A percentile compares a stretch with the other conserved stretches of the same genome.
phyloP scores from a whole-genome alignment of 2,329 filamentous ascomycete genomes.

The Sporothrix dimorphospora region DNA sequence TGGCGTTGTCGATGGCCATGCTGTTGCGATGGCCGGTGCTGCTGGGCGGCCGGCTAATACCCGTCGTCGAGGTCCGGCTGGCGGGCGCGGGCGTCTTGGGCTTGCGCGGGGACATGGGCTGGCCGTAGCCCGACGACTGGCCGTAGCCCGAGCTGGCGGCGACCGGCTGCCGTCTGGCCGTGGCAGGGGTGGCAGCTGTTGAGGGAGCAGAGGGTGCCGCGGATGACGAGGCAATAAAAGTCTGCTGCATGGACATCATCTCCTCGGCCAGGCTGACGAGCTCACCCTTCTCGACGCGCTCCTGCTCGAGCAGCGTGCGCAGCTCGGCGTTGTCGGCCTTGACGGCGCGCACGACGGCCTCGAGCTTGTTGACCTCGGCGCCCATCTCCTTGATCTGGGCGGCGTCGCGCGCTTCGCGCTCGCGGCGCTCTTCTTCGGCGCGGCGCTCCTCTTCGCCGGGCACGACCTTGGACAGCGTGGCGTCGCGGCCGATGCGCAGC shows the following conservation, averaged over 20 bases:
- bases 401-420: constrained; percentile 65
- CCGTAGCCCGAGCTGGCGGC: constrained; percentile 10
- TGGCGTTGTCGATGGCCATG: constrained; percentile 32
- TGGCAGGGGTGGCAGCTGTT: neutral
- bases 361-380: constrained; percentile 74
- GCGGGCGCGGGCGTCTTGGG: constrained; percentile 29
- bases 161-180: neutral
- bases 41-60: constrained; percentile 32
- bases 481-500: constrained; percentile 66
- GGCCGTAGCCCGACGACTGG: constrained; percentile 12
- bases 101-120: constrained; percentile 27
- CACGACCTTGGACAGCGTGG: constrained; percentile 64
- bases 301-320: constrained; percentile 67
- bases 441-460: constrained; percentile 45
- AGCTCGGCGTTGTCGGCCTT: constrained; percentile 70
- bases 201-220: neutral
- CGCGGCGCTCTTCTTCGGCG: constrained; percentile 56
- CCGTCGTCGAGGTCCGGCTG: constrained; percentile 32
- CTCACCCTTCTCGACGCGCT: constrained; percentile 82
- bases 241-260: constrained; percentile 71
- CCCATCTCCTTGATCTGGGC: constrained; percentile 70
- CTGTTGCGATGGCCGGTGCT: constrained; percentile 31
- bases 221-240: constrained; percentile 39
- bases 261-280: constrained; percentile 80
- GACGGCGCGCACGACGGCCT: constrained; percentile 70